Base-by-base conservation (phyloP, 140 eudicot species). In the Stevia rebaudiana region DNA sequence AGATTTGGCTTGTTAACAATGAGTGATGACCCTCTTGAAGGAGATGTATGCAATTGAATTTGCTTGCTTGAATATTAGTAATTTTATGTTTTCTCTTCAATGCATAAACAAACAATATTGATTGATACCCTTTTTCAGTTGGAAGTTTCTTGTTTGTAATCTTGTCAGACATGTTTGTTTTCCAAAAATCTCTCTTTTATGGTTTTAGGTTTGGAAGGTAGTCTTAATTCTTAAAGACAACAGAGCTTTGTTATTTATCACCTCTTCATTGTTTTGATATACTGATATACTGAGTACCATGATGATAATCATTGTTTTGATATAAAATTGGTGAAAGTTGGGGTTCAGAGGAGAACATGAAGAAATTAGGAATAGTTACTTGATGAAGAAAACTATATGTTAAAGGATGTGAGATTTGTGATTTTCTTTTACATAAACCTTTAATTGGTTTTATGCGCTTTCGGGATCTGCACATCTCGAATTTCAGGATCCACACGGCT, bases 21-120 rank as follows among this genome's bases (percentile, higher is more conserved):
- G 17, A 69, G 49, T 57, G 40, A 56, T 60, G 52, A 55, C 75
- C 72, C 67, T 33, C 53, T 40, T 63, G 23, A 51, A 35, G 76
- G 64, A 54, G 65, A 59, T 73, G 75, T 48, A 77, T 74, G 83
- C 74, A 81, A 73, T 65, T 70, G 73, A 39, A 65, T 65, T 74
- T 69, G 77, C 75, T 69, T 77, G 76, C 51, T 60, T 69, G n/a
- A 50, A 65, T 47, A n/a, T 53, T 24, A 63, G 42, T 47, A 61
- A 52, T 63, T 63, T 8, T 36, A 50, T 59, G 48, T 36, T 69
- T 76, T 44, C 24, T 46, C 42, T 44, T 72, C 21, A 52, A 68
- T 50, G 79, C 44, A 39, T 52, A 60, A 60, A 39, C 48, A 18
- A 50, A 9, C 5, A 17, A 8, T 22, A 48, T 48, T 48, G 37